Evolutionary conservation across 2,329 filamentous ascomycete genomes (phyloP), one percentile per base, ranked within the genome.

Genomic region (Colletotrichum sp.): DNA sequence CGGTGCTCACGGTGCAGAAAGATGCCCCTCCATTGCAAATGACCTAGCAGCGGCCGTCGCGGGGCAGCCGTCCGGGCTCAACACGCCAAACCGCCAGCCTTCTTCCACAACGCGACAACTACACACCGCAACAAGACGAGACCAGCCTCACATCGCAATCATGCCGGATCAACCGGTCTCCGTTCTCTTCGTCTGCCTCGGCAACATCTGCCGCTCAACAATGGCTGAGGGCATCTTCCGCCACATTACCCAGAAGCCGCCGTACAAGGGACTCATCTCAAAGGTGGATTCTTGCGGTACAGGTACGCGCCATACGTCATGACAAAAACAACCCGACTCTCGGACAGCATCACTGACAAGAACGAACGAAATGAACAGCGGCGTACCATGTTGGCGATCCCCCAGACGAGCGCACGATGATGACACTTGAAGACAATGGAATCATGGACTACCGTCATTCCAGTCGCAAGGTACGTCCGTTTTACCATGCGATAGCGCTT

Each of bases 211-310:
- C 84, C 90, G 91, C 76, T 98, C 96, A 9, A 95, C 97, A 36
- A 99, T 99, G 97, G 95, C 96, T 62, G 96, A 99, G 88, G 97
- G 95, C 66, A 95, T 98, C 79, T 99, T 99, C 87, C 92, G 92
- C 75, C 91, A 93, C 76, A 87, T 97, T 55, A 90, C 90, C 55
- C 89, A 90, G 79, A 90, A 93, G 79, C 86, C 90, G 63, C 88
- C 91, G 28, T 92, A 92, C 81, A 88, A 90, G 80, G 88, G 85
- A 63, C 86, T 88, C 76, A 92, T 98, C 81, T 87, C 87, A 18
- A 87, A 87, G 76, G 92, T 98, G 79, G 97, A 99, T 85, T 98
- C 95, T 10, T 97, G 95, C 84, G 97, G 97, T 66, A 99, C 97
- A 21, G 92, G 90, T 90, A 81, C 55, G 82, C 36, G 63, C 71